A percentile compares a stretch with the other conserved stretches of the same genome.
Conservation (phyloP, 2,329 filamentous ascomycete species). For the Didymella lethalis region DNA sequence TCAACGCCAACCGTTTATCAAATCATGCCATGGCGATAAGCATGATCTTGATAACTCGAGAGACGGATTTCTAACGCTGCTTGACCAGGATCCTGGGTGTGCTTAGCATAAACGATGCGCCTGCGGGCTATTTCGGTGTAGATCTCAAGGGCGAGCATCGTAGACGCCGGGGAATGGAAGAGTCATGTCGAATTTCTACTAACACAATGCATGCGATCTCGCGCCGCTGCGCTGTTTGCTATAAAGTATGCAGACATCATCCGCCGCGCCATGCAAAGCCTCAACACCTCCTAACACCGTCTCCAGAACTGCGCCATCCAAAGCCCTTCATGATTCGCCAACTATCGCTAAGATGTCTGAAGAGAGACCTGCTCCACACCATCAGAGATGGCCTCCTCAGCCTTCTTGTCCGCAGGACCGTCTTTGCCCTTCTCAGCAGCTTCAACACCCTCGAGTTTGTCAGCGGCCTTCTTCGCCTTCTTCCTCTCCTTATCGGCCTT, state of each 20-base stretch:
- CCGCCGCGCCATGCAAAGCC: conserved; percentile 2
- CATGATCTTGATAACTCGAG: neutral
- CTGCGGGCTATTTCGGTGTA: neutral
- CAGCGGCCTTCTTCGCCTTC: conserved; percentile 66
- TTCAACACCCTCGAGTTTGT: conserved; percentile 79
- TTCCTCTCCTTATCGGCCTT: conserved; percentile 70
- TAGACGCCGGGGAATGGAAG: neutral
- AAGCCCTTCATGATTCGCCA: neutral
- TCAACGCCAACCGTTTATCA: neutral
- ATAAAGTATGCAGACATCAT: neutral
- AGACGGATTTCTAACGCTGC: conserved; percentile 1
- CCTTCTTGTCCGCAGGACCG: conserved; percentile 50
- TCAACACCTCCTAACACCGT: conserved; percentile 8
- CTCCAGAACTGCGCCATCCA: neutral
- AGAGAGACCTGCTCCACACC: conserved; percentile 56
- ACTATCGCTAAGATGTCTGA: conserved; percentile 50
- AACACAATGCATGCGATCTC: conserved; percentile 3
- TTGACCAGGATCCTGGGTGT: neutral
- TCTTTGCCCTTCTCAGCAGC: conserved; percentile 75
- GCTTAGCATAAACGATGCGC: conserved; percentile 1
- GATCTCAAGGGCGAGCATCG: neutral
- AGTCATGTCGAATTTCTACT: conserved; percentile 15
- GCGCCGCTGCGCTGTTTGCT: neutral
- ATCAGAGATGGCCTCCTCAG: conserved; percentile 55
- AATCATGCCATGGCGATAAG: neutral